Conservation (phyloP, 768 basidiomycete genomes). For the Suillus occidentalis region DNA sequence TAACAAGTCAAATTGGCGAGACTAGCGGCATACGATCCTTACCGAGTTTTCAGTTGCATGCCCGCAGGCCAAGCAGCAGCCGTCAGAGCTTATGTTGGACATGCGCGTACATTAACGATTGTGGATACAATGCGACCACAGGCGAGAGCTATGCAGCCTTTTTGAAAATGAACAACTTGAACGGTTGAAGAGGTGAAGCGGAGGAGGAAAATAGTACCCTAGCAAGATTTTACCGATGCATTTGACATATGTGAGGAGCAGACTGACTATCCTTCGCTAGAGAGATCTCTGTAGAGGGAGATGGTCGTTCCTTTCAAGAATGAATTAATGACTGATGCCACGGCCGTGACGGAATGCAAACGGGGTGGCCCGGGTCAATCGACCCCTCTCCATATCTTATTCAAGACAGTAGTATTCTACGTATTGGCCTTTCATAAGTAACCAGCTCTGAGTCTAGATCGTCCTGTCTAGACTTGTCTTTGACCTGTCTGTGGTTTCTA, state of each 20-base stretch:
- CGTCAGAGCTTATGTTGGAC: constrained; percentile 39
- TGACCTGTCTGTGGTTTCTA: background rate
- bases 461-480: background rate
- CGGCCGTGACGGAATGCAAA: too few species aligned
- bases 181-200: background rate
- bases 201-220: background rate
- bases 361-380: background rate
- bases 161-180: constrained; percentile 9
- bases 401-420: background rate
- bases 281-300: too few species aligned
- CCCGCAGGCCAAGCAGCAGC: constrained; percentile 47
- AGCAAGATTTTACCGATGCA: background rate
- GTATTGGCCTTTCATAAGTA: background rate
- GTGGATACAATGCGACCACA: constrained; percentile 63
- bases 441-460: background rate
- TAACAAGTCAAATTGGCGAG: background rate
- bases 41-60: constrained; percentile 64
- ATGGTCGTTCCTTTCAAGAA: too few species aligned
- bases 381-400: background rate
- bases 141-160: constrained; percentile 51
- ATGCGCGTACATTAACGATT: constrained; percentile 39
- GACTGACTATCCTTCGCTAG: too few species aligned
- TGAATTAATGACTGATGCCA: too few species aligned
- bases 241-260: background rate
- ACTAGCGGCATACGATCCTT: constrained; percentile 38